Evolutionary conservation across 169 alveolate species (phyloP), one percentile per base, ranked within the genome.

Genomic region (Cyclospora cayetanensis): DNA sequence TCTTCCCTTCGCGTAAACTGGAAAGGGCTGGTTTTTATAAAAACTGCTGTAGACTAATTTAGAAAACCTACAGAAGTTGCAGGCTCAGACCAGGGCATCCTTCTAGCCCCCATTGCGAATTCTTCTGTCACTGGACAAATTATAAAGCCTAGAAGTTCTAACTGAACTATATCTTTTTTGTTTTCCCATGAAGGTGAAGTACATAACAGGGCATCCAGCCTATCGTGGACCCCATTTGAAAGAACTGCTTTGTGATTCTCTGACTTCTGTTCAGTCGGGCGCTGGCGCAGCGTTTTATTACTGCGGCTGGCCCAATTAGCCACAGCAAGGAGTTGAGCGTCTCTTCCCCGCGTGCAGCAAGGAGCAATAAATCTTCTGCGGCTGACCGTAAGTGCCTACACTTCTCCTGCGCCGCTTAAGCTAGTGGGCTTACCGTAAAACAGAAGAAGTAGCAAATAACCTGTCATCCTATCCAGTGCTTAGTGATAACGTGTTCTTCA

Each of bases 221-320:
- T n/a, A n/a, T 43, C 34, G 4, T 5, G 68, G 60, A 1, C 7
- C 35, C n/a, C 0, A 22, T 31, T 52, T 20, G 0, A 20, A 52
- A 35, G 50, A 15, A 25, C 18, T 35, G 39, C 4, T 37, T 18
- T 35, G 74, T 4, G 55, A 12, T 34, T 41, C 41, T 31, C 25
- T 34, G 52, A 20, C 42, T 42, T 20, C 2, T 80, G 55, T 20
- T 80, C n/a, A 80, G 90, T 52, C 90, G 90, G 27, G 90, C 90
- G 46, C 90, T 80, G n/a, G 90, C 90, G n/a, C 74, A 53, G 22
- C 63, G 90, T 35, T 80, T 80, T 66, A 52, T 31, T 52, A 53
- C 55, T 37, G 39, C 12, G 5, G 42, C 76, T 53, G 90, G 53
- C 0, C 34, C 77, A 4, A 29, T 22, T 22, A 35, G 31, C n/a